Conservation (phyloP, 1,284 basidiomycete species). For the Trichosporon inkin region DNA sequence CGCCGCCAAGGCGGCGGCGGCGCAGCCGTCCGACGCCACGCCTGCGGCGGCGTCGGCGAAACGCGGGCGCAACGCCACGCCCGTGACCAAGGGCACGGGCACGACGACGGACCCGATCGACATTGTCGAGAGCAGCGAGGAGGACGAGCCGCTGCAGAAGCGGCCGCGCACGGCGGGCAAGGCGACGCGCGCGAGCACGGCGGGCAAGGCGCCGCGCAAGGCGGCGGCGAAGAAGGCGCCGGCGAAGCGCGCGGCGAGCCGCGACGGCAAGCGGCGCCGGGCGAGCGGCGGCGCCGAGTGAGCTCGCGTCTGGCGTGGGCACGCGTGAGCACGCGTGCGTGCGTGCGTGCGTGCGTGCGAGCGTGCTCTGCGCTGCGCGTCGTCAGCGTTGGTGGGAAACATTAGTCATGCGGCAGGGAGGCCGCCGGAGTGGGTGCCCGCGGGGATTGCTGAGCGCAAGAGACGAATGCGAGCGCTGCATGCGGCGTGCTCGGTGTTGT, state of each 20-base stretch:
- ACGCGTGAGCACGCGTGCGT: too few relatives aligned
- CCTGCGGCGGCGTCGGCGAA: constrained; percentile 1
- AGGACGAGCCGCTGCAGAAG: constrained; percentile 25
- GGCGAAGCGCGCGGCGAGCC: neutral
- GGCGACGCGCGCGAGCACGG: constrained; percentile 20
- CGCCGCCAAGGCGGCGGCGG: neutral
- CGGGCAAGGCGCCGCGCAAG: constrained; percentile 24
- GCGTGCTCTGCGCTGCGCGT: too few relatives aligned
- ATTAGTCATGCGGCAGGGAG: too few relatives aligned
- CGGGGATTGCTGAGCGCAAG: too few relatives aligned
- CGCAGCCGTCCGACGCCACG: neutral
- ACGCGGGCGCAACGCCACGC: constrained; percentile 9
- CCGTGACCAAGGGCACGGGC: constrained; percentile 19
- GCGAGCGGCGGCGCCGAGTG: neutral
- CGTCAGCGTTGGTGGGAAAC: too few relatives aligned
- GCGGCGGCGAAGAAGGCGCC: constrained; percentile 5
- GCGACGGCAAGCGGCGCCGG: neutral
- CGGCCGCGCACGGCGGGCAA: constrained; percentile 22
- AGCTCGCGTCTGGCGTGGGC: too few relatives aligned
- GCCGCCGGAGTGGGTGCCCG: too few relatives aligned
- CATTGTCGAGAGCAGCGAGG: constrained; percentile 32
- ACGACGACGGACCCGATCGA: constrained; percentile 39
- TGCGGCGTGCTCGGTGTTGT: too few relatives aligned
- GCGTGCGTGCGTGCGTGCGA: too few relatives aligned
- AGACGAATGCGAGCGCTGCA: too few relatives aligned